phyloP scores from a whole-genome alignment of 805 yeast species.

The Lipomyces yamadae region DNA sequence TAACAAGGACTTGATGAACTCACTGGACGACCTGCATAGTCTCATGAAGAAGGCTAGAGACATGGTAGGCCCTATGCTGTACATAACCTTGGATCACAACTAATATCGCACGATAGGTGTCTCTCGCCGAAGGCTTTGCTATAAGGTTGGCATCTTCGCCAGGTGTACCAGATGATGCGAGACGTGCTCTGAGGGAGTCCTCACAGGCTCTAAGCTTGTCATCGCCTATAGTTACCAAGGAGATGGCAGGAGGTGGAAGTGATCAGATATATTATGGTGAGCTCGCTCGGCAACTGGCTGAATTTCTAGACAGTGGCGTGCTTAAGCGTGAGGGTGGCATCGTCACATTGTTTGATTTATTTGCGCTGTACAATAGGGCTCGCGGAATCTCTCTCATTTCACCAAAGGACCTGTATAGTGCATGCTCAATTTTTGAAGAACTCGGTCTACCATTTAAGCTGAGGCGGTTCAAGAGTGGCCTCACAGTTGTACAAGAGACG shows the following conservation, averaged over 20 bases:
- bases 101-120: background rate
- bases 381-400: slow-evolving; percentile 70
- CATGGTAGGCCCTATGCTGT: slow-evolving; percentile 49
- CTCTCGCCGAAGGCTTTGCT: slow-evolving; percentile 51
- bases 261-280: slow-evolving; percentile 52
- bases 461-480: slow-evolving; percentile 50
- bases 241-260: slow-evolving; percentile 45
- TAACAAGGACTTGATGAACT: slow-evolving; percentile 63
- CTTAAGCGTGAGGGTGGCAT: slow-evolving; percentile 61
- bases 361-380: slow-evolving; percentile 65
- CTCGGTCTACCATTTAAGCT: slow-evolving; percentile 63
- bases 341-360: slow-evolving; percentile 65
- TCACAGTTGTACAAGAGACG: slow-evolving; percentile 51
- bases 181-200: slow-evolving; percentile 46
- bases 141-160: slow-evolving; percentile 42
- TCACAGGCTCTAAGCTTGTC: slow-evolving; percentile 45
- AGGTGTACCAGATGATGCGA: slow-evolving; percentile 47
- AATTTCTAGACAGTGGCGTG: slow-evolving; percentile 59
- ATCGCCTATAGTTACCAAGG: slow-evolving; percentile 46
- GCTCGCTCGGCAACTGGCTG: slow-evolving; percentile 77
- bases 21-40: slow-evolving; percentile 76
- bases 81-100: background rate
- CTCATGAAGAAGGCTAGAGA: slow-evolving; percentile 77
- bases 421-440: slow-evolving; percentile 61
- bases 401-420: slow-evolving; percentile 67